A percentile compares a stretch with the other conserved stretches of the same genome.
Evolutionary conservation across 2,329 filamentous ascomycete species (phyloP).

Genomic region (Madurella fahalii): DNA sequence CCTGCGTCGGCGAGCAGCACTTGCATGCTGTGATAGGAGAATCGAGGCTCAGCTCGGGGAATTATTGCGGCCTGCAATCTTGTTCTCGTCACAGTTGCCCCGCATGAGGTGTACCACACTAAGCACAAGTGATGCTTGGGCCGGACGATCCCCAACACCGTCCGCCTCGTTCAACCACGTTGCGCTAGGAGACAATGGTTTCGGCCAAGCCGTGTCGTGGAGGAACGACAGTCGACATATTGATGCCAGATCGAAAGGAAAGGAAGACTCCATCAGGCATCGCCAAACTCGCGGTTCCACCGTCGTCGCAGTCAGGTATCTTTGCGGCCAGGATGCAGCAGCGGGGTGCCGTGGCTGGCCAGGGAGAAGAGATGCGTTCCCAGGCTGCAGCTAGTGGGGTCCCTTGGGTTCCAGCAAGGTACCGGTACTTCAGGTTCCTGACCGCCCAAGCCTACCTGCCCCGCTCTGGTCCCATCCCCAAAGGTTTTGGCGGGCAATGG

Average conservation of each 20-base stretch:
- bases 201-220: background rate
- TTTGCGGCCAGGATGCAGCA: constrained; percentile 15
- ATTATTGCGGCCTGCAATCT: background rate
- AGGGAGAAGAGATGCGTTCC: background rate
- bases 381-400: constrained; percentile 4
- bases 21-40: background rate
- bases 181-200: background rate
- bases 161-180: constrained; percentile 8
- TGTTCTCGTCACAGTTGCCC: background rate
- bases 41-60: background rate
- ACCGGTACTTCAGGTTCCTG: constrained; percentile 29
- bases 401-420: constrained; percentile 15
- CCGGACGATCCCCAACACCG: constrained; percentile 21
- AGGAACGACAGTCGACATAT: background rate
- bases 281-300: background rate
- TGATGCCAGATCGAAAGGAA: background rate
- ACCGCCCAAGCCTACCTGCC: constrained; percentile 24
- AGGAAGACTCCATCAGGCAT: constrained; percentile 3
- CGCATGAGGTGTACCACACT: background rate
- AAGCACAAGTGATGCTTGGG: background rate
- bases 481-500: constrained; percentile 25
- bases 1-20: background rate
- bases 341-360: constrained; percentile 6
- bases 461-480: constrained; percentile 29
- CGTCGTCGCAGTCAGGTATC: constrained; percentile 13